Evolutionary conservation across 768 basidiomycete genomes (phyloP), one percentile per base, ranked within the genome.

Genomic region (Suillus alpinus): DNA sequence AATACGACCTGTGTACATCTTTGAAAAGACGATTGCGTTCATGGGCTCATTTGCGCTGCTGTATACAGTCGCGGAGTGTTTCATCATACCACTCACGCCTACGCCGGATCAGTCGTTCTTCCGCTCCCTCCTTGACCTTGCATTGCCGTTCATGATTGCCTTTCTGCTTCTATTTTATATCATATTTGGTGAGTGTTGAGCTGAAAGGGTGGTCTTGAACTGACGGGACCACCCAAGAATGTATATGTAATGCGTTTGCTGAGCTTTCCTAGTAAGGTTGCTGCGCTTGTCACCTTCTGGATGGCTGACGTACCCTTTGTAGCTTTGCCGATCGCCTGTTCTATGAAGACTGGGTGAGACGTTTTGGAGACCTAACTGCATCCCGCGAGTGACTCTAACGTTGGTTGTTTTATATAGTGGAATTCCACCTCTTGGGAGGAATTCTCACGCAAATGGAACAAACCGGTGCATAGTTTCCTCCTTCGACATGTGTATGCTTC

Each of bases 381-480:
- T 29, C 13, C 29, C 29, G 52, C 44, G 7, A 56, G 23, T 39
- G 39, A 14, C 41, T 23, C 13, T n/a, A 56, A 32, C 40, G 63
- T 32, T 62, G 23, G 63, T 32, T 62, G 23, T 13, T 60, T 40
- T 34, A 4, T 40, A n/a, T 78, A 86, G 91, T 98, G 96, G 96
- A 98, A 98, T 75, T 94, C 94, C 6, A 94, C 90, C 0, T 92
- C 94, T 2, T 95, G 91, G 92, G 96, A 98, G 66, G 94, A 98
- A 73, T 98, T 96, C 73, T 92, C 95, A 4, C 87, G 97, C 47
- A 95, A 96, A 77, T 98, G 97, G 96, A 98, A 98, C 77, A 94
- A 92, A 65, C 96, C 96, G 12, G 96, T 98, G 36, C 89, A 98
- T 66, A 82, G 83, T n/a, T 93, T 93, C 83, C 84, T 99, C 41